phyloP scores from a whole-genome alignment of 1,284 basidiomycete genomes.

The Apiotrichum gamsii region DNA sequence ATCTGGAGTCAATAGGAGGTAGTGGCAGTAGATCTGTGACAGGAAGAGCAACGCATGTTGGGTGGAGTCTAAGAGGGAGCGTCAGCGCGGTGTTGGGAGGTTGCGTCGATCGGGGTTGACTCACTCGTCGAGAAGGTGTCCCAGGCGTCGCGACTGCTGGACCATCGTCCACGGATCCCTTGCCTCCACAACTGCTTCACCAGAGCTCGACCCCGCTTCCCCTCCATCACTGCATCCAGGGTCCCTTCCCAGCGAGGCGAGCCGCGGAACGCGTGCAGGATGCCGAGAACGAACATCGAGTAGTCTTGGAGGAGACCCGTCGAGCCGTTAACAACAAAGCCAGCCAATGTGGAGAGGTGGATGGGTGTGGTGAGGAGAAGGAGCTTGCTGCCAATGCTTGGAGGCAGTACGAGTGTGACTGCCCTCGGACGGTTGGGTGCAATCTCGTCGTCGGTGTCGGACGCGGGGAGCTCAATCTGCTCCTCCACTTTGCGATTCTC shows the following conservation, averaged over 20 bases:
- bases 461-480: neutral
- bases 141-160: slow-evolving; percentile 43
- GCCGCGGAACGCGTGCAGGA: slow-evolving; percentile 51
- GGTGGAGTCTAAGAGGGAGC: slow-evolving; percentile 31
- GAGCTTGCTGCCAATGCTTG: slow-evolving; percentile 29
- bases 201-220: slow-evolving; percentile 47
- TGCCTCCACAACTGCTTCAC: slow-evolving; percentile 68
- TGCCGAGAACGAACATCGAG: slow-evolving; percentile 37
- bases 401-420: no score
- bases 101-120: no score
- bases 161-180: slow-evolving; percentile 57
- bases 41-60: slow-evolving; percentile 73
- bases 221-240: slow-evolving; percentile 45
- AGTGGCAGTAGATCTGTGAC: slow-evolving; percentile 74
- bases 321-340: slow-evolving; percentile 1
- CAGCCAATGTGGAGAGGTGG: slow-evolving; percentile 24
- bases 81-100: slow-evolving; percentile 20
- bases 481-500: slow-evolving; percentile 21
- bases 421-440: no score
- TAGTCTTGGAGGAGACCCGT: slow-evolving; percentile 26
- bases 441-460: slow-evolving; percentile 22
- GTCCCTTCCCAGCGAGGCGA: slow-evolving; percentile 54
- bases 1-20: slow-evolving; percentile 85
- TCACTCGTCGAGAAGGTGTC: slow-evolving; percentile 49
- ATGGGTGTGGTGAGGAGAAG: slow-evolving; percentile 27